phyloP scores from a whole-genome alignment of 768 basidiomycete species.

The Polyporus arcularius region DNA sequence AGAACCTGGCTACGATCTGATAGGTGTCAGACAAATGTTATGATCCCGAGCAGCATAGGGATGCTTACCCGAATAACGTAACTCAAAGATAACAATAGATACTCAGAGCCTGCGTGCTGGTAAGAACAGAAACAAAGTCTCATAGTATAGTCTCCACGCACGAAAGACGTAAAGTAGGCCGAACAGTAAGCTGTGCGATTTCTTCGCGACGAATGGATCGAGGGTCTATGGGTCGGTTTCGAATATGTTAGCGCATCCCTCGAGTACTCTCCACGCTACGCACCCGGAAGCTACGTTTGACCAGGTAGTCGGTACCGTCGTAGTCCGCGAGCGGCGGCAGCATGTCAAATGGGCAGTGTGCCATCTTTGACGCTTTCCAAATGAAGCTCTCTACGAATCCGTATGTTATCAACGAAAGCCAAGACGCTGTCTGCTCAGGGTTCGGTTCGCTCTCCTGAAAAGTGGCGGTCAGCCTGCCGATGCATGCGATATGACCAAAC shows the following conservation, averaged over 20 bases:
- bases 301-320: conserved; percentile 26
- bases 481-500: too few relatives aligned
- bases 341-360: conserved; percentile 31
- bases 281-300: conserved; percentile 23
- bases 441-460: conserved; percentile 21
- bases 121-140: too few relatives aligned
- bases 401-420: conserved; percentile 40
- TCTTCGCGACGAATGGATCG: conserved; percentile 35
- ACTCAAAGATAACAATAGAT: conserved; percentile 1
- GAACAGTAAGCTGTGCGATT: conserved; percentile 32
- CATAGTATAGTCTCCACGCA: background rate
- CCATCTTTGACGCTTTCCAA: conserved; percentile 26
- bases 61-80: conserved; percentile 1
- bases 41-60: background rate
- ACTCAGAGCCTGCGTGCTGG: too few relatives aligned
- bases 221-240: conserved; percentile 25
- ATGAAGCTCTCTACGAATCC: conserved; percentile 40
- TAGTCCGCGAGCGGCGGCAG: conserved; percentile 35
- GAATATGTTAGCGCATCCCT: background rate
- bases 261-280: background rate
- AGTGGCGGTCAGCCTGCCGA: too few relatives aligned
- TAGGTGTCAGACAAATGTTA: too few relatives aligned
- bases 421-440: conserved; percentile 46
- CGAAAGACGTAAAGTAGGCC: conserved; percentile 27
- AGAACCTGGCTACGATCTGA: background rate